phyloP scores from a whole-genome alignment of 2,329 filamentous ascomycete genomes.

The Calycina marina region DNA sequence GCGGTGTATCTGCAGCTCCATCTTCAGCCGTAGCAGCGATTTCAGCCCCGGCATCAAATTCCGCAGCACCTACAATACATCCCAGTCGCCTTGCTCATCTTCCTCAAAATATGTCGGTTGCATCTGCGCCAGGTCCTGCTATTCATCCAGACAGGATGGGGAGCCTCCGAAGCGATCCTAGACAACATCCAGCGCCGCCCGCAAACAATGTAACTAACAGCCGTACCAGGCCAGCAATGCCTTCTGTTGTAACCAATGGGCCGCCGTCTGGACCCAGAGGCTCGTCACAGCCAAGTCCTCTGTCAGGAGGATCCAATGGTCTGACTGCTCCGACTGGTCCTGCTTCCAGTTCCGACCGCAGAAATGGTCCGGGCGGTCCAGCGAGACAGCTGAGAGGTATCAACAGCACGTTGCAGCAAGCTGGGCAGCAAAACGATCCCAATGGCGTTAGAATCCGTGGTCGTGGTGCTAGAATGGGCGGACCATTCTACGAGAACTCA shows the following conservation, averaged over 20 bases:
- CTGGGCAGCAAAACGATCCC: conserved; percentile 28
- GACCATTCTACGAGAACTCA: conserved; percentile 6
- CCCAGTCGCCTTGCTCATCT: conserved; percentile 33
- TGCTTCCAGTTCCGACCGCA: conserved; percentile 21
- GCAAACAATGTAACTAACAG: conserved; percentile 21
- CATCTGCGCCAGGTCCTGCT: conserved; percentile 15
- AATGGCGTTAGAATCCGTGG: conserved; percentile 17
- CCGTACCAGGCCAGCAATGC: conserved; percentile 21
- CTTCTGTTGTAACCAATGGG: conserved; percentile 15
- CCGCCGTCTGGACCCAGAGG: conserved; percentile 21
- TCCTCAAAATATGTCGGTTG: conserved; percentile 20
- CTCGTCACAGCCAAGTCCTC: conserved; percentile 16
- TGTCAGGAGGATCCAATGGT: conserved; percentile 14
- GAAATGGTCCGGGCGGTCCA: conserved; percentile 17
- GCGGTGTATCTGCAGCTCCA: conserved; percentile 16
- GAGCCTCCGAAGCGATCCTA: conserved; percentile 12
- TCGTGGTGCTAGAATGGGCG: conserved; percentile 22
- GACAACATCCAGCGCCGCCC: conserved; percentile 16
- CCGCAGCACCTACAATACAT: conserved; percentile 15
- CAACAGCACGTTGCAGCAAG: conserved; percentile 41
- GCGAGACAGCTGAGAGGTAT: conserved; percentile 42
- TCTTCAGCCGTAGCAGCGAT: conserved; percentile 13
- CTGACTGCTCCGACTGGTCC: conserved; percentile 21
- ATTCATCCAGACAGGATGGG: conserved; percentile 22
- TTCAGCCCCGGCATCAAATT: conserved; percentile 19